Evolutionary conservation across 345 rosid genomes (phyloP).

Genomic region (Microthlaspi erraticum): DNA sequence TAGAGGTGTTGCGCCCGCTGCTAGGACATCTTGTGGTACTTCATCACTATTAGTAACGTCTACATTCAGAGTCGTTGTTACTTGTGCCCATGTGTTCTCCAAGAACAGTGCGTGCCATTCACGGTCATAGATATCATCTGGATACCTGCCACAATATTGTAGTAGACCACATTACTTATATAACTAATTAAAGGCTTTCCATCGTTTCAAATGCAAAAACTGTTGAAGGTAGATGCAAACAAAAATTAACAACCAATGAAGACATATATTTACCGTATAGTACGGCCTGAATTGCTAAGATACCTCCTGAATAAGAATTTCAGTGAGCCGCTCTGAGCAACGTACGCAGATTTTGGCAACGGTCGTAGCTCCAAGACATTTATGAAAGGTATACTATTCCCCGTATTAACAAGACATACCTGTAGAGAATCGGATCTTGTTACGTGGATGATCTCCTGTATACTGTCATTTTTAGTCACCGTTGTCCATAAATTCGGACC

Average conservation of each 20-base stretch:
- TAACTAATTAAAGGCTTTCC: no score
- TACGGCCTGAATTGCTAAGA: constrained; percentile 1
- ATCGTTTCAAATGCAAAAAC: no score
- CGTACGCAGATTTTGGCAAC: constrained; percentile 13
- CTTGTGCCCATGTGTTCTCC: constrained; percentile 25
- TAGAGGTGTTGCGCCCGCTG: constrained; percentile 5
- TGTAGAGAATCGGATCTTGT: constrained; percentile 20
- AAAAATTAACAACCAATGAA: no score
- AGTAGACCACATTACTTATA: constrained; percentile 1
- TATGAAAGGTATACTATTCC: constrained; percentile 35
- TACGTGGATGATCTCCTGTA: constrained; percentile 32
- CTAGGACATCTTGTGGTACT: constrained; percentile 25
- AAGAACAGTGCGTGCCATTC: constrained; percentile 24
- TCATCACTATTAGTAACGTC: not conserved
- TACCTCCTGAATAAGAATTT: constrained; percentile 7
- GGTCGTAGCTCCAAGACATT: constrained; percentile 39
- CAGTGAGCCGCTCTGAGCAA: constrained; percentile 28
- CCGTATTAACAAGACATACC: constrained; percentile 34
- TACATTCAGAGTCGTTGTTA: constrained; percentile 16
- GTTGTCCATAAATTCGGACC: constrained; percentile 39
- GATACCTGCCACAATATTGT: constrained; percentile 33
- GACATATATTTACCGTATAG: constrained; percentile 13
- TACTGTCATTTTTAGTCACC: not conserved
- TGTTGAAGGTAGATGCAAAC: no score
- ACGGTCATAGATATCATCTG: constrained; percentile 37